Evolutionary conservation across 352 stramenopile genomes (phyloP).

Genomic region (Globisporangium canariense): DNA sequence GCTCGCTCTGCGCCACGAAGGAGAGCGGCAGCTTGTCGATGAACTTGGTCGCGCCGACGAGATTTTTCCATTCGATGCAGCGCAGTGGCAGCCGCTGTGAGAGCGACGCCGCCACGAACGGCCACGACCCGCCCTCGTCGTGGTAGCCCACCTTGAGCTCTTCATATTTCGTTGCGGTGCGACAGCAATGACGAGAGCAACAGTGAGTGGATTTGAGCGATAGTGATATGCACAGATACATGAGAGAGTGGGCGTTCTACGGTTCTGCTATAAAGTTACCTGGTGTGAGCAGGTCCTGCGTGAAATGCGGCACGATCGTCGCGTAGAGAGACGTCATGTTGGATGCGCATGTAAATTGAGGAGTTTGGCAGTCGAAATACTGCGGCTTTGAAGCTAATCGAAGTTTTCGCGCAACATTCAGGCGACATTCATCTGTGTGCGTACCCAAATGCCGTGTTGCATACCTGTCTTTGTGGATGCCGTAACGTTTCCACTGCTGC

Average conservation of each 20-base stretch:
- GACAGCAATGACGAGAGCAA: neutral
- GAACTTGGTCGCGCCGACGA: conserved; percentile 48
- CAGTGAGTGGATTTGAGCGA: neutral
- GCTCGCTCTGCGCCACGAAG: conserved; percentile 31
- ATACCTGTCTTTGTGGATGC: neutral
- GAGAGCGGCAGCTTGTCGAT: conserved; percentile 38
- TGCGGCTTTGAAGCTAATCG: neutral
- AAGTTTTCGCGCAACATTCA: neutral
- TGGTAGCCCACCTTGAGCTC: conserved; percentile 67
- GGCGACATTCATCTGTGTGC: neutral
- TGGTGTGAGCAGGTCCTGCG: conserved; percentile 56
- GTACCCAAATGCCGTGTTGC: neutral
- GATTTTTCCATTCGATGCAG: conserved; percentile 79
- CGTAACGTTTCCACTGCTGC: too few species aligned
- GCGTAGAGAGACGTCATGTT: conserved; percentile 68
- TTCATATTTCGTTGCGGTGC: conserved; percentile 4
- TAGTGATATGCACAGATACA: neutral
- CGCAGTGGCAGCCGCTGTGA: conserved; percentile 61
- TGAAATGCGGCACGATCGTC: conserved; percentile 67
- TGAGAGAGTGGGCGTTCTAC: neutral
- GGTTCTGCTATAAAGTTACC: conserved; percentile 9
- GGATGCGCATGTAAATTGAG: neutral
- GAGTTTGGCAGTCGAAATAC: neutral
- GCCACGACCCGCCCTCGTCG: conserved; percentile 77
- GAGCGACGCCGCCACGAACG: conserved; percentile 69